These are phyloP conservation scores for Boletus fagicola DNA, from an alignment of 768 basidiomycete genomes.

Conservation along the genomic window DNA sequence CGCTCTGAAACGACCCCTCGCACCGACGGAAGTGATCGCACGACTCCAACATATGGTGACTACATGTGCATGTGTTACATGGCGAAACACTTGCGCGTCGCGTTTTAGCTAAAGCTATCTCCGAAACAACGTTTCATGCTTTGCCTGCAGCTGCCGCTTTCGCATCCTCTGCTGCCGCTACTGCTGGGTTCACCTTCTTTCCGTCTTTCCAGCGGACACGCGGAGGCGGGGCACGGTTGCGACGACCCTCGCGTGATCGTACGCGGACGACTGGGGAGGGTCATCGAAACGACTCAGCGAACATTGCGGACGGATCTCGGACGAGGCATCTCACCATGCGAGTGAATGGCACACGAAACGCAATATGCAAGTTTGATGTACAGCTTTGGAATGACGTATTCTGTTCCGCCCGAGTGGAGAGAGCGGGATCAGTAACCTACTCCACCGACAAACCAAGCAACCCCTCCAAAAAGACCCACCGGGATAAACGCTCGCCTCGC, in stretches of 20 bases:
- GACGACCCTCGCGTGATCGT: slow-evolving; percentile 89
- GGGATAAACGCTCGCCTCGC: slow-evolving; percentile 90
- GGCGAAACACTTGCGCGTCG: not conserved
- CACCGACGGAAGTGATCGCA: not conserved
- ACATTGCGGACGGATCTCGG: not conserved
- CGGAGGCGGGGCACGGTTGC: slow-evolving; percentile 97
- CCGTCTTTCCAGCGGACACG: slow-evolving; percentile 94
- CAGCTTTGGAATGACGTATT: slow-evolving; percentile 94
- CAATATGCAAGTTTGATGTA: slow-evolving; percentile 99
- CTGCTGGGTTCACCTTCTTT: slow-evolving; percentile 95
- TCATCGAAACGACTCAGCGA: not conserved
- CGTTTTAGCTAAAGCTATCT: slow-evolving; percentile 2
- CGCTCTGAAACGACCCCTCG: too few relatives aligned
- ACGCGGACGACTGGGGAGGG: slow-evolving; percentile 83
- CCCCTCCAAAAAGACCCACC: slow-evolving; percentile 62
- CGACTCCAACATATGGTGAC: not conserved
- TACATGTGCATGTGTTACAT: not conserved
- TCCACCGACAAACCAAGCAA: too few relatives aligned
- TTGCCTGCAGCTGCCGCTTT: slow-evolving; percentile 58
- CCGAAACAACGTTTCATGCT: slow-evolving; percentile 38
- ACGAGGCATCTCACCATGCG: slow-evolving; percentile 66
- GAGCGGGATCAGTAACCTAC: too few relatives aligned
- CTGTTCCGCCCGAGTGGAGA: slow-evolving; percentile 36
- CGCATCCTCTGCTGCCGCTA: slow-evolving; percentile 87
- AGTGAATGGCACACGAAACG: slow-evolving; percentile 98